Evolutionary conservation across 2,329 filamentous ascomycete species (phyloP), one percentile per base, ranked within the genome.

Genomic region (Purpureocillium takamizusanense): DNA sequence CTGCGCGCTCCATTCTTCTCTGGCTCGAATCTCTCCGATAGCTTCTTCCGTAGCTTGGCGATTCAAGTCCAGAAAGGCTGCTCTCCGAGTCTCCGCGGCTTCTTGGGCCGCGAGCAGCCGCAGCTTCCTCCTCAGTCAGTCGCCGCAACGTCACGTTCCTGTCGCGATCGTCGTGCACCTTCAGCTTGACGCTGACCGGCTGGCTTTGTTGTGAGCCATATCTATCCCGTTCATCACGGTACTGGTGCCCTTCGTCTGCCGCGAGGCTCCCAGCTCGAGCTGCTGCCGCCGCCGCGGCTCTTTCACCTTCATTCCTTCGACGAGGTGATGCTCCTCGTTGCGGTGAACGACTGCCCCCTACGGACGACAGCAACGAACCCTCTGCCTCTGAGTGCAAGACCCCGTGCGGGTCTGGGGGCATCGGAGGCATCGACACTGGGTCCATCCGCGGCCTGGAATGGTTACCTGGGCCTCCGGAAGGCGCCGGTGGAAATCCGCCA

Each of bases 101-200:
- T 29, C 62, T 53, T 9, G 59, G 56, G 33, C 64, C 63, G 11
- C 62, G 55, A 4, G 55, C 60, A 23, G 64, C 63, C 27, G 65
- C 62, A 3, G 72, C 66, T 52, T 82, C 78, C 44, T 77, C 71
- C 18, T 79, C 76, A 0, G 78, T 79, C 17, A 81, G 59, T 28
- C 74, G 66, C 29, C 77, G 69, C 31, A 82, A 59, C 12, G 77
- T 82, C 40, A 82, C 69, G 45, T 78, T 78, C 44, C 72, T 65
- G 42, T 77, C 71, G 25, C 67, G 68, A 48, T 81, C 76, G 46
- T 78, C 72, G 45, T 78, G 71, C 34, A 80, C 65, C 50, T 72
- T 74, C 40, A 81, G 60, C 52, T 75, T 78, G 41, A 81, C 70
- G 50, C 72, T 75, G 25, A 76, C 65, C 3, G 72, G 65, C 25